Evolutionary conservation across 345 rosid genomes (phyloP), one percentile per base, ranked within the genome.

Genomic region (Clarkia xantiana): DNA sequence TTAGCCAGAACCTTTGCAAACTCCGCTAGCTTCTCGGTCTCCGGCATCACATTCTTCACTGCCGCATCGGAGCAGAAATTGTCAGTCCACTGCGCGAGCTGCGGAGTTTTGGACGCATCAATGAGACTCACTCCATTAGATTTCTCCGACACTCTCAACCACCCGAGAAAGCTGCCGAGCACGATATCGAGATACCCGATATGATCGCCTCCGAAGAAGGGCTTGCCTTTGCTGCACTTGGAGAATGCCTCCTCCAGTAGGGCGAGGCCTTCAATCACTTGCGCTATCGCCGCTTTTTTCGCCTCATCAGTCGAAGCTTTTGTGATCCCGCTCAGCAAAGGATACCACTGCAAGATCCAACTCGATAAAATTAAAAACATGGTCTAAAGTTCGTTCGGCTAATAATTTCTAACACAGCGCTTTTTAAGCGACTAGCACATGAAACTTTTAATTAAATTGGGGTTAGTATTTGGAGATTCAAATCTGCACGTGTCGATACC

Each of bases 131-230:
- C 44, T 18, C 63, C 75, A 7, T 19, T 22, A 13, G 18, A 10
- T 41, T 54, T 71, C 69, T 79, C 78, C 0, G 59, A 44, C 11
- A 80, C 79, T 55, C 73, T 73, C 10, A 83, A 2, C 79, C 91
- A 66, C 12, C 63, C 80, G 67, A 81, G 22, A 45, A 44, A 69
- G 66, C 75, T 20, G 1, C 95, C 93, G 0, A 86, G 57, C 3
- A 79, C 82, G 44, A 86, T 78, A 66, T 86, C 93, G 19, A 78
- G 53, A 20, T 61, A 80, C 18, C 93, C 93, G 2, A 86, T 74
- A 12, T 50, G 25, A 49, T 73, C 77, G 45, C 86, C 95, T 0
- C 94, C 81, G 25, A 86, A 86, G 72, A 76, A 86, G 0, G 69
- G 42, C 49, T 70, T 73, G 15, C 90, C 96, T 57, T 83, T 68